phyloP scores from a whole-genome alignment of 2,329 filamentous ascomycete species.

The Fusarium annulatum region DNA sequence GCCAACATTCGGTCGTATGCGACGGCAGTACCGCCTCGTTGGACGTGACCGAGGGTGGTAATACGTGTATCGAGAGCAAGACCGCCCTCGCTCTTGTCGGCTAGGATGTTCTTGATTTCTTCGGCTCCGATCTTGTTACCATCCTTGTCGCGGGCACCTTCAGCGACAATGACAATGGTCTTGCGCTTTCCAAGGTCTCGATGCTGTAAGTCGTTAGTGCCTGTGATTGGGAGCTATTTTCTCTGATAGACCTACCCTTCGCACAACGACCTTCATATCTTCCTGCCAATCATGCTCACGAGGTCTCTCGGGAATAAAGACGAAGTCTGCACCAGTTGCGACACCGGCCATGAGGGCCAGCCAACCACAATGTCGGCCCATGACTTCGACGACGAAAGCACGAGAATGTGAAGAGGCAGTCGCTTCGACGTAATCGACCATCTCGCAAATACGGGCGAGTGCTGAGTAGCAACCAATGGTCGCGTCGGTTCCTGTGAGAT shows the following conservation, averaged over 20 bases:
- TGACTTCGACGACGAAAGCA: slow-evolving; percentile 97
- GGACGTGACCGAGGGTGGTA: slow-evolving; percentile 96
- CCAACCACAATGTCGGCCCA: slow-evolving; percentile 99
- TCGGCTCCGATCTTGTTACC: slow-evolving; percentile 84
- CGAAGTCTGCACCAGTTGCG: slow-evolving; percentile 92
- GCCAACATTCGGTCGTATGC: slow-evolving; percentile 94
- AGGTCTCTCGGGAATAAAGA: slow-evolving; percentile 96
- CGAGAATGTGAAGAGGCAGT: slow-evolving; percentile 94
- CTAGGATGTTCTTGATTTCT: slow-evolving; percentile 89
- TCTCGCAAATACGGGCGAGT: slow-evolving; percentile 90
- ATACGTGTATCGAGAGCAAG: slow-evolving; percentile 91
- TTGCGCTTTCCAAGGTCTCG: slow-evolving; percentile 91
- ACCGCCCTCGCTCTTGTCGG: slow-evolving; percentile 71
- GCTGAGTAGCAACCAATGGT: slow-evolving; percentile 98
- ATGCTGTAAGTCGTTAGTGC: slow-evolving; percentile 67
- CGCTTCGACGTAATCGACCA: slow-evolving; percentile 96
- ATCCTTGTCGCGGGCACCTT: slow-evolving; percentile 88
- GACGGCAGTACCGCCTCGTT: slow-evolving; percentile 90
- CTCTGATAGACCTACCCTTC: slow-evolving; percentile 63
- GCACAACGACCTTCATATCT: slow-evolving; percentile 84
- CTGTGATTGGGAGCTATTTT: neutral
- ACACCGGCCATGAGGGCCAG: slow-evolving; percentile 96
- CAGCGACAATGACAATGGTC: slow-evolving; percentile 97
- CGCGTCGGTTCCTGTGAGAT: slow-evolving; percentile 95
- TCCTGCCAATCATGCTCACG: slow-evolving; percentile 88